phyloP scores from a whole-genome alignment of 2,329 filamentous ascomycete genomes.

The Neonectria ditissima region DNA sequence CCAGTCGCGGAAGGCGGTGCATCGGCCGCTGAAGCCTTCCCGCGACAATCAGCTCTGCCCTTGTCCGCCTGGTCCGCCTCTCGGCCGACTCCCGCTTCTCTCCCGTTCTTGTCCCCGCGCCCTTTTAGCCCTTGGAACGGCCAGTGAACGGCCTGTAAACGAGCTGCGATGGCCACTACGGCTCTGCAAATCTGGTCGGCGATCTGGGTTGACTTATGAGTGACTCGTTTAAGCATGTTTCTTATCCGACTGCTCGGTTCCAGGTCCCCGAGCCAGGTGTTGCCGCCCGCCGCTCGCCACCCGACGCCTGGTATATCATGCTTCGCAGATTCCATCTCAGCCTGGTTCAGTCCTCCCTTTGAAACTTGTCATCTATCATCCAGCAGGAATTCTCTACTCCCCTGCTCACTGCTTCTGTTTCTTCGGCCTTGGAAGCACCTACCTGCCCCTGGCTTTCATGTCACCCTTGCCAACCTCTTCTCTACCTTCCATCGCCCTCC shows the following conservation, averaged over 20 bases:
- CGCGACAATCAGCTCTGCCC: conserved; percentile 14
- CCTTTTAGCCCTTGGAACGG: conserved; percentile 10
- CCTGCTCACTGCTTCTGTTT: not conserved
- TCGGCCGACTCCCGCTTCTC: conserved; percentile 30
- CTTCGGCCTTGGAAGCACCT: not conserved
- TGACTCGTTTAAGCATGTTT: conserved; percentile 19
- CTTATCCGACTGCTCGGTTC: conserved; percentile 25
- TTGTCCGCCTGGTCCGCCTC: not conserved
- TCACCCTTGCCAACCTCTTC: not conserved
- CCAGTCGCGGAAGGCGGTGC: conserved; percentile 25
- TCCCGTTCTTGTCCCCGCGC: not conserved
- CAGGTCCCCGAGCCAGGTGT: conserved; percentile 10
- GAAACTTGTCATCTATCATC: conserved; percentile 1
- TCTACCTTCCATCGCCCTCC: not conserved
- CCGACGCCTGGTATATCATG: conserved; percentile 31
- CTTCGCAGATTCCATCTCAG: conserved; percentile 9
- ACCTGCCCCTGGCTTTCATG: not conserved
- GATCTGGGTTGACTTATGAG: conserved; percentile 12
- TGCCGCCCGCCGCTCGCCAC: conserved; percentile 27
- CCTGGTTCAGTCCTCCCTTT: not conserved
- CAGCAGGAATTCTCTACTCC: not conserved
- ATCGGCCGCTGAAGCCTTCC: not conserved
- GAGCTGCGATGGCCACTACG: conserved; percentile 17
- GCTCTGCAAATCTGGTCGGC: conserved; percentile 3
- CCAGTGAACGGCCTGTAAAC: conserved; percentile 7